A percentile compares a stretch with the other conserved stretches of the same genome.
These are phyloP conservation scores for Daucus carota DNA, from an alignment of 129 eudicot species.

Conservation along the genomic window DNA sequence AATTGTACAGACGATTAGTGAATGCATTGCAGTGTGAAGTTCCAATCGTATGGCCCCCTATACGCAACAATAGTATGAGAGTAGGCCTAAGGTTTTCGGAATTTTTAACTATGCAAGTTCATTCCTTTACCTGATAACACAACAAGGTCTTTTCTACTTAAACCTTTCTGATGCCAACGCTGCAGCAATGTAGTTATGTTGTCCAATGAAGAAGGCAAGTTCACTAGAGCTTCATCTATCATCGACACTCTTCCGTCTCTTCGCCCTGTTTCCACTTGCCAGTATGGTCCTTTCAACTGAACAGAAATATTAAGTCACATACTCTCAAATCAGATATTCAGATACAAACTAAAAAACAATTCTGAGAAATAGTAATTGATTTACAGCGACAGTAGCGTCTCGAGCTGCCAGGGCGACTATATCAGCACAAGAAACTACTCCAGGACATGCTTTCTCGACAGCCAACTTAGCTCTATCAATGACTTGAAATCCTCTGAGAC, in stretches of 20 bases:
- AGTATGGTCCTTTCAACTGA: not conserved
- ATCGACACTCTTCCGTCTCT: slow-evolving; percentile 42
- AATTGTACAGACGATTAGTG: slow-evolving; percentile 48
- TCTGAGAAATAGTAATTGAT: no score
- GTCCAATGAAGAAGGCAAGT: slow-evolving; percentile 33
- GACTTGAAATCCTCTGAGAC: not conserved
- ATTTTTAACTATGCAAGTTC: no score
- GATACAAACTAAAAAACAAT: not conserved
- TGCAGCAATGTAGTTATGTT: slow-evolving; percentile 32
- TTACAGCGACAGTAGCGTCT: slow-evolving; percentile 8
- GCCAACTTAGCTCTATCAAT: slow-evolving; percentile 14
- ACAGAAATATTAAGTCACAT: not conserved
- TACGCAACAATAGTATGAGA: not conserved
- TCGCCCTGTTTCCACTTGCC: slow-evolving; percentile 19
- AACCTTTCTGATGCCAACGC: slow-evolving; percentile 26
- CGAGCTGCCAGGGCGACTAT: slow-evolving; percentile 18
- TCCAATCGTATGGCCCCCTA: slow-evolving; percentile 70
- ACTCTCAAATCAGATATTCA: no score
- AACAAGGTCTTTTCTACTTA: slow-evolving; percentile 38
- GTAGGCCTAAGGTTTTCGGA: not conserved
- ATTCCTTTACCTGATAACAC: slow-evolving; percentile 30
- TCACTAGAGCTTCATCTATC: slow-evolving; percentile 29
- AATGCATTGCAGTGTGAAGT: slow-evolving; percentile 47
- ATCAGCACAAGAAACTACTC: slow-evolving; percentile 27
- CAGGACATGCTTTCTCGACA: slow-evolving; percentile 16